Conservation (phyloP, 495 filamentous ascomycete genomes). For the Zalerion maritima region DNA sequence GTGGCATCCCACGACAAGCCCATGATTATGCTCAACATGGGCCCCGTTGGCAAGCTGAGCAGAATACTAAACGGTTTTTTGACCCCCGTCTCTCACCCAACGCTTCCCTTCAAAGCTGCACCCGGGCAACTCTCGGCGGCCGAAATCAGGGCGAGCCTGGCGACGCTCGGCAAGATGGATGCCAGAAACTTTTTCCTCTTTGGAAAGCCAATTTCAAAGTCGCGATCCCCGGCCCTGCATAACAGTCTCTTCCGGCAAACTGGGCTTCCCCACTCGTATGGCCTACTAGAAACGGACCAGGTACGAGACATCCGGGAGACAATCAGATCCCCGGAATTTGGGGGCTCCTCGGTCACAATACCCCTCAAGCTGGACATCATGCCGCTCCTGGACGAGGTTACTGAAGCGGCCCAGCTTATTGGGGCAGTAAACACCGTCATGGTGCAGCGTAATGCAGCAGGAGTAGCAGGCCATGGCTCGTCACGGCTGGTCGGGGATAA, state of each 20-base stretch:
- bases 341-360: conserved; percentile 89
- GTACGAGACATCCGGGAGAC: conserved; percentile 47
- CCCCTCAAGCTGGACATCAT: conserved; percentile 87
- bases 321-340: conserved; percentile 61
- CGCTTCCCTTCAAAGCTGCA: conserved; percentile 79
- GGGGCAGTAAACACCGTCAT: conserved; percentile 95
- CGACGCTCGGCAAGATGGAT: conserved; percentile 66
- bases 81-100: conserved; percentile 88
- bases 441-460: conserved; percentile 12
- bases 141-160: conserved; percentile 68
- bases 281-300: conserved; percentile 60
- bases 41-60: conserved; percentile 71
- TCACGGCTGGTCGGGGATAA: conserved; percentile 64
- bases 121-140: conserved; percentile 86
- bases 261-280: conserved; percentile 81
- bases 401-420: conserved; percentile 64
- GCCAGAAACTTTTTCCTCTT: conserved; percentile 72
- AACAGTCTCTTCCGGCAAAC: conserved; percentile 66
- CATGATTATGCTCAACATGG: conserved; percentile 95
- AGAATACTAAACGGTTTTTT: conserved; percentile 83
- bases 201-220: conserved; percentile 65
- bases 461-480: too few species aligned
- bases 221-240: conserved; percentile 77
- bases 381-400: conserved; percentile 62
- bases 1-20: conserved; percentile 55